Conservation (phyloP, 148 eudicot genomes). For the Silene latifolia region DNA sequence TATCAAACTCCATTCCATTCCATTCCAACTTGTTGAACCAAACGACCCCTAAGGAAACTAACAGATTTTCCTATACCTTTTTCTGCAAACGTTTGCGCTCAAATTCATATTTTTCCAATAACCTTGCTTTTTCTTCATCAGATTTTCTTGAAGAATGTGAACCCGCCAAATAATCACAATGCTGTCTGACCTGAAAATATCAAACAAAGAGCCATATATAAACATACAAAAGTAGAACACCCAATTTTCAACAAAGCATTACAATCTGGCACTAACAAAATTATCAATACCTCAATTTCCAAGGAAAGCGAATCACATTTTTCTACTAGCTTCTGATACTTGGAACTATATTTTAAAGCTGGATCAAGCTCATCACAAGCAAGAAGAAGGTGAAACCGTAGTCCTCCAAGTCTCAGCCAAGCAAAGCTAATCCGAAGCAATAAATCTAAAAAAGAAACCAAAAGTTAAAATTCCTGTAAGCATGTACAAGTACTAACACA, state of each 20-base stretch:
- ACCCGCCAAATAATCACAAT: slow-evolving; percentile 66
- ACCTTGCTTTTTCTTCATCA: slow-evolving; percentile 37
- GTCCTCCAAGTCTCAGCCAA: slow-evolving; percentile 70
- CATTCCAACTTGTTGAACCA: too few species aligned
- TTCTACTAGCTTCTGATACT: slow-evolving; percentile 49
- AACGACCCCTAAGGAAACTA: too few species aligned
- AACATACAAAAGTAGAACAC: background rate
- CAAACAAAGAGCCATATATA: background rate
- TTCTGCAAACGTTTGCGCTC: slow-evolving; percentile 51
- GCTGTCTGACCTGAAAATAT: slow-evolving; percentile 60
- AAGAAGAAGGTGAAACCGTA: slow-evolving; percentile 74
- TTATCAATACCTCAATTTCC: slow-evolving; percentile 66
- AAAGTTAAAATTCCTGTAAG: slow-evolving; percentile 4
- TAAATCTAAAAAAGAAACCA: slow-evolving; percentile 19
- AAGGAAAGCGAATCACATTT: slow-evolving; percentile 68
- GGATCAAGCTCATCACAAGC: slow-evolving; percentile 85
- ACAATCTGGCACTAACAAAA: background rate
- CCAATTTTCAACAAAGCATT: background rate
- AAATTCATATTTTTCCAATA: slow-evolving; percentile 45
- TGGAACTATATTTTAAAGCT: slow-evolving; percentile 61
- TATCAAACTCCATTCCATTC: too few species aligned
- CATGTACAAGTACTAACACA: background rate
- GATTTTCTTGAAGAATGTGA: slow-evolving; percentile 34
- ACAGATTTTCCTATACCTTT: slow-evolving; percentile 39
- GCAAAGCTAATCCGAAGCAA: slow-evolving; percentile 44